Evolutionary conservation across 345 rosid genomes (phyloP), one percentile per base, ranked within the genome.

Genomic region (Lepidium didymum): DNA sequence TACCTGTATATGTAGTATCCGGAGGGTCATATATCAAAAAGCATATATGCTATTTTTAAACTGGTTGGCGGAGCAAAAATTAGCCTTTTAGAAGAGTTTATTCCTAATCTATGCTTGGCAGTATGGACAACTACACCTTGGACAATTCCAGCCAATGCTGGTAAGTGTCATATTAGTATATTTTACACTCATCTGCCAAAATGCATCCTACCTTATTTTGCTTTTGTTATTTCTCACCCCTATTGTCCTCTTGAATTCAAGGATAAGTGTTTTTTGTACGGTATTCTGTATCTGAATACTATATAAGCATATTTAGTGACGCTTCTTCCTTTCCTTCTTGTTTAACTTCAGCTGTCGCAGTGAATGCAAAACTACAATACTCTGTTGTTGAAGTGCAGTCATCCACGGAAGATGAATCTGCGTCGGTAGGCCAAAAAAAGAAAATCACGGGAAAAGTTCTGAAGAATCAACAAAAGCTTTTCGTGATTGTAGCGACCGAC

Each of bases 41-140:
- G 98, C 82, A 86, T 93, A 78, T 93, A 90, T 87, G 90, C 80
- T 57, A 76, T 80, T 46, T 88, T 93, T 65, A 88, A 70, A 76
- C 46, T 88, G 67, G 83, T 82, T 33, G 78, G 80, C 46, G 78
- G 80, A 50, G 67, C 78, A 18, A 80, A 77, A 63, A 77, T 75
- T 42, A 59, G 64, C 54, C 75, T 73, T 40, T 68, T 93, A 59
- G 79, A 83, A 52, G 92, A 87, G 59, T 88, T 88, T 72, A 74
- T 82, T 67, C 96, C 97, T 18, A 82, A 90, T 80, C 73, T 93
- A 70, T 74, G 75, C 75, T 72, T 93, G 82, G 96, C 96, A 53
- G 81, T 88, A 64, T 93, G 98, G 98, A 93, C 98, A 50, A 93
- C 98, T 59, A 90, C 98, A 62, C 98, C 98, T 2, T 93, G 96